Conservation (phyloP, 1,284 basidiomycete genomes). For the Fomitopsis betulina region DNA sequence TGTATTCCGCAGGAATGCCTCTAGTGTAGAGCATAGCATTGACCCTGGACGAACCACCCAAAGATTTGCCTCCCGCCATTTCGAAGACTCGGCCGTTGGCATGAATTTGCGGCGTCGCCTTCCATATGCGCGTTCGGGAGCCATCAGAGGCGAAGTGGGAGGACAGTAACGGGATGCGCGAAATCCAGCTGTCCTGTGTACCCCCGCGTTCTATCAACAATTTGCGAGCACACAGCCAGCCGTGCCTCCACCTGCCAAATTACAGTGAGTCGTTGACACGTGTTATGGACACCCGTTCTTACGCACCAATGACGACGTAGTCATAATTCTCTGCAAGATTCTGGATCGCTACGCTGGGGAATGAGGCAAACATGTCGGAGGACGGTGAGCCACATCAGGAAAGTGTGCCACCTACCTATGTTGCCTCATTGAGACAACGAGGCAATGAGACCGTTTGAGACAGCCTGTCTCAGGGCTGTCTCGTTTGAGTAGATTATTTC, state of each 20-base stretch:
- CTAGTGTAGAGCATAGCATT: slow-evolving; percentile 27
- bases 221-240: neutral
- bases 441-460: too few relatives aligned
- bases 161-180: neutral
- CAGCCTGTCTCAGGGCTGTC: too few relatives aligned
- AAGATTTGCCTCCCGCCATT: neutral
- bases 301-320: neutral
- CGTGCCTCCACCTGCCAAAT: neutral
- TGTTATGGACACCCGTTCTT: too few relatives aligned
- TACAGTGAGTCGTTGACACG: neutral
- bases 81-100: slow-evolving; percentile 1
- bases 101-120: slow-evolving; percentile 9
- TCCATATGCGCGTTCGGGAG: neutral
- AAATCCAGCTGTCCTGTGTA: neutral
- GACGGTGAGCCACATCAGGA: too few relatives aligned
- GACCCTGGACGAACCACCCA: slow-evolving; percentile 2
- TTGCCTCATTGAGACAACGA: too few relatives aligned
- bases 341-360: neutral
- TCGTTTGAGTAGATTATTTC: too few relatives aligned
- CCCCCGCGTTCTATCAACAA: neutral
- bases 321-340: neutral
- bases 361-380: too few relatives aligned
- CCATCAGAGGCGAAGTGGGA: neutral
- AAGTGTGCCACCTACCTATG: too few relatives aligned
- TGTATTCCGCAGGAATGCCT: slow-evolving; percentile 32